A percentile compares a stretch with the other conserved stretches of the same genome.
Evolutionary conservation across 176 grass and related monocot genomes (phyloP).

Genomic region (Zoysia japonica): DNA sequence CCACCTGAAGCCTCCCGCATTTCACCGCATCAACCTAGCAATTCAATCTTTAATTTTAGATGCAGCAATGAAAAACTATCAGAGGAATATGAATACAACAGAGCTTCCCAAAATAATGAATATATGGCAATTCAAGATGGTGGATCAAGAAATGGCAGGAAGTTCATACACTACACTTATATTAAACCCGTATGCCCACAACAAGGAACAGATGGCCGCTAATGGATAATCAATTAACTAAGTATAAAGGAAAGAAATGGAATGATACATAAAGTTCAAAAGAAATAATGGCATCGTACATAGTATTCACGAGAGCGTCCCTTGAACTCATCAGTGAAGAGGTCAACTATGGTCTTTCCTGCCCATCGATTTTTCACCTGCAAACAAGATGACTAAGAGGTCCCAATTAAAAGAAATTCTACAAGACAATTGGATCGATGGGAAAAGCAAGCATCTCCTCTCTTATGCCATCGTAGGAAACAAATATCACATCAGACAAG

Average conservation of each 20-base stretch:
- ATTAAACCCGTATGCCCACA: neutral
- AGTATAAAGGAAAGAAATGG: neutral
- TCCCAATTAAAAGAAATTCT: neutral
- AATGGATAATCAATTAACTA: neutral
- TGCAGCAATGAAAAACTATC: neutral
- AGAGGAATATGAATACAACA: neutral
- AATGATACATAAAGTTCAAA: neutral
- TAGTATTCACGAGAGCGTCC: slow-evolving; percentile 79
- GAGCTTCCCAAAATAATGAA: neutral
- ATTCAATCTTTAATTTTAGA: slow-evolving; percentile 37
- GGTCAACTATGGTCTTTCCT: slow-evolving; percentile 91
- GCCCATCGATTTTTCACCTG: slow-evolving; percentile 95
- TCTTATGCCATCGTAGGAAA: neutral
- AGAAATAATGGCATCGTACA: slow-evolving; percentile 43
- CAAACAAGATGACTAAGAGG: neutral
- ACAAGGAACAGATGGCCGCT: neutral
- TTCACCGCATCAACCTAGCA: slow-evolving; percentile 72
- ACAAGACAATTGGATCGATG: neutral
- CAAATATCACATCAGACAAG: neutral
- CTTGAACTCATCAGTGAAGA: slow-evolving; percentile 95
- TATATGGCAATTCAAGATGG: slow-evolving; percentile 4
- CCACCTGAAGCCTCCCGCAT: slow-evolving; percentile 83
- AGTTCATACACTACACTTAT: slow-evolving; percentile 2
- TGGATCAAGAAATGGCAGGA: neutral
- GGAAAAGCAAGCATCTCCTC: neutral